Percentiles rank a stretch among this genome's conserved stretches.
Evolutionary conservation across 169 alveolate genomes (phyloP).

Genomic region (Eimeria necatrix): DNA sequence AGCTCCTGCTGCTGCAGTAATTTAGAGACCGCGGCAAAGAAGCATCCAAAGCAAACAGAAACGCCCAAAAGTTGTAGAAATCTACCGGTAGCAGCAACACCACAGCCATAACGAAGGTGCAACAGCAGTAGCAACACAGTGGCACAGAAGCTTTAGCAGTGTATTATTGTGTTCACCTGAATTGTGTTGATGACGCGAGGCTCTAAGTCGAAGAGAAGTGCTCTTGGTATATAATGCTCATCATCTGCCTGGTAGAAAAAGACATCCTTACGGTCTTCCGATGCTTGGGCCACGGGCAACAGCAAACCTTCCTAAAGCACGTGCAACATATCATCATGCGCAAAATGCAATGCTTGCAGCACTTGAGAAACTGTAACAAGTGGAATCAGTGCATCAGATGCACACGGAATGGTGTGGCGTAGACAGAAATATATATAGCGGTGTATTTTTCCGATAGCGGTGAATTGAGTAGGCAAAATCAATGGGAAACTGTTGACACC

Average conservation of each 20-base stretch:
- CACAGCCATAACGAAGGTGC: neutral
- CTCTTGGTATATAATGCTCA: slow-evolving; percentile 95
- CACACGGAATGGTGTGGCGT: no score
- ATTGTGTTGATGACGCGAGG: slow-evolving; percentile 94
- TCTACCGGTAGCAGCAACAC: neutral
- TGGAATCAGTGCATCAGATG: no score
- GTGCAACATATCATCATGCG: no score
- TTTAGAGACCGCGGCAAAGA: neutral
- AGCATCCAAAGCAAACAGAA: neutral
- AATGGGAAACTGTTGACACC: no score
- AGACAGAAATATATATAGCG: no score
- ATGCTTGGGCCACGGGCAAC: slow-evolving; percentile 81
- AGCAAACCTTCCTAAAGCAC: slow-evolving; percentile 65
- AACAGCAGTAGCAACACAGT: neutral
- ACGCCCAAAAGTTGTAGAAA: neutral
- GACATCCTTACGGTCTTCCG: slow-evolving; percentile 98
- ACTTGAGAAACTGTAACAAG: no score
- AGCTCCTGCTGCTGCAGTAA: no score
- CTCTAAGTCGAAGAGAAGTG: slow-evolving; percentile 98
- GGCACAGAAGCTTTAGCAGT: neutral
- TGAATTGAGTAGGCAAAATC: no score
- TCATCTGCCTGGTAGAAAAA: slow-evolving; percentile 98
- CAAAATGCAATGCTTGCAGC: no score
- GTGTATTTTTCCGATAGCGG: no score
- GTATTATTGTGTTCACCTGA: slow-evolving; percentile 49